Evolutionary conservation across 2,329 filamentous ascomycete genomes (phyloP).

Genomic region (Biscogniauxia marginata): DNA sequence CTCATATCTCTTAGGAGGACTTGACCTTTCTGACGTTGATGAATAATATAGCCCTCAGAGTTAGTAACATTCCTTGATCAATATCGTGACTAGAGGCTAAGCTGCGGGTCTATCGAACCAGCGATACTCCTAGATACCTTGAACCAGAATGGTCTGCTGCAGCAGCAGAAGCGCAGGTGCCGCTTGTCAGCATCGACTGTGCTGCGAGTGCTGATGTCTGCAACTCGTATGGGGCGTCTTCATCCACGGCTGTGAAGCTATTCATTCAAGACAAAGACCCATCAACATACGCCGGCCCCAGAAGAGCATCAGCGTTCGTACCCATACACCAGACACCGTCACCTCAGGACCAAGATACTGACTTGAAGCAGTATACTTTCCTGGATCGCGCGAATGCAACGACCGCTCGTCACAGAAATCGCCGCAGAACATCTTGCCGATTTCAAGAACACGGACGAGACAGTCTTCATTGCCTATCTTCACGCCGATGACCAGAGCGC

Average conservation of each 20-base stretch:
- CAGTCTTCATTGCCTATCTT: slow-evolving; percentile 33
- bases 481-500: slow-evolving; percentile 16
- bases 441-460: slow-evolving; percentile 33
- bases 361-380: slow-evolving; percentile 18
- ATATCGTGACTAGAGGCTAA: background rate
- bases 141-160: slow-evolving; percentile 22
- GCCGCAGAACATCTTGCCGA: slow-evolving; percentile 15
- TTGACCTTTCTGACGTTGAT: background rate
- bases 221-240: slow-evolving; percentile 8
- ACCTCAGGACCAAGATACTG: background rate
- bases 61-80: background rate
- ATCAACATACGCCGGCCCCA: slow-evolving; percentile 21
- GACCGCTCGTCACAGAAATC: slow-evolving; percentile 27
- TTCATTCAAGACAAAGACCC: slow-evolving; percentile 9
- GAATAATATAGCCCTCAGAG: background rate
- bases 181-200: slow-evolving; percentile 24
- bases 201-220: slow-evolving; percentile 8
- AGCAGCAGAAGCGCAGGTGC: slow-evolving; percentile 7
- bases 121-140: slow-evolving; percentile 17
- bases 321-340: background rate
- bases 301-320: slow-evolving; percentile 24
- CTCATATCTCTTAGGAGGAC: background rate
- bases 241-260: slow-evolving; percentile 15
- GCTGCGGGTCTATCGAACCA: slow-evolving; percentile 1
- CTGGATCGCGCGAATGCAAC: slow-evolving; percentile 26